Evolutionary conservation across 306 rosid genomes (phyloP).

Genomic region (Vachellia collinsii): DNA sequence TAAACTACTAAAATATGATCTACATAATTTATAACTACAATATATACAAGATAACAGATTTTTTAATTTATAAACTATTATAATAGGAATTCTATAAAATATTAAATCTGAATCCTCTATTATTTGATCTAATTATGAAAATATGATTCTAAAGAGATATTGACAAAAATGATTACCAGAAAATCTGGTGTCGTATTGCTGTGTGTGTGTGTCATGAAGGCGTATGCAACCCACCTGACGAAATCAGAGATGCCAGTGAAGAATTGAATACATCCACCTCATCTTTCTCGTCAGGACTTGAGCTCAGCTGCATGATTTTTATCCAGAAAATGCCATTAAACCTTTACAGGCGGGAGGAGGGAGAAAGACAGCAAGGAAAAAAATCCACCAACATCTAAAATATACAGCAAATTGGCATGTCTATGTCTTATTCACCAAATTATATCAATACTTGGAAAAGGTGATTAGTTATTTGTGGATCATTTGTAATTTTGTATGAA

Average conservation of each 20-base stretch:
- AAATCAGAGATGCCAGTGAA: slow-evolving; percentile 73
- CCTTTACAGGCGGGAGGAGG: slow-evolving; percentile 11
- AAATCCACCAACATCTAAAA: not conserved
- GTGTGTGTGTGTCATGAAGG: not conserved
- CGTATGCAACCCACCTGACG: slow-evolving; percentile 65
- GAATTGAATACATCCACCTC: slow-evolving; percentile 84
- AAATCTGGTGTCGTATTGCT: too few species aligned
- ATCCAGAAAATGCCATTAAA: slow-evolving; percentile 40
- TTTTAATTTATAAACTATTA: too few species aligned
- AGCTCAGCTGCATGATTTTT: slow-evolving; percentile 69
- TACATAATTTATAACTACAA: too few species aligned
- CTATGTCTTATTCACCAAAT: not conserved
- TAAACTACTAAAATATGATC: too few species aligned
- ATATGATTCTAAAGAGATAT: too few species aligned
- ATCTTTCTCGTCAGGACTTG: slow-evolving; percentile 79
- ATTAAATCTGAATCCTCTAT: too few species aligned
- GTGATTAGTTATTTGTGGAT: not conserved
- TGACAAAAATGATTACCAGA: too few species aligned
- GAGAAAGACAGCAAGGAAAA: not conserved
- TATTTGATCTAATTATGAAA: too few species aligned
- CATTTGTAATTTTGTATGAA: not conserved
- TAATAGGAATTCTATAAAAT: too few species aligned
- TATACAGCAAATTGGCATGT: not conserved
- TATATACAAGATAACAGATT: too few species aligned
- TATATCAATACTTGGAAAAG: not conserved